Evolutionary conservation across 495 filamentous ascomycete species (phyloP), one percentile per base, ranked within the genome.

Genomic region (Annulohypoxylon bovei): DNA sequence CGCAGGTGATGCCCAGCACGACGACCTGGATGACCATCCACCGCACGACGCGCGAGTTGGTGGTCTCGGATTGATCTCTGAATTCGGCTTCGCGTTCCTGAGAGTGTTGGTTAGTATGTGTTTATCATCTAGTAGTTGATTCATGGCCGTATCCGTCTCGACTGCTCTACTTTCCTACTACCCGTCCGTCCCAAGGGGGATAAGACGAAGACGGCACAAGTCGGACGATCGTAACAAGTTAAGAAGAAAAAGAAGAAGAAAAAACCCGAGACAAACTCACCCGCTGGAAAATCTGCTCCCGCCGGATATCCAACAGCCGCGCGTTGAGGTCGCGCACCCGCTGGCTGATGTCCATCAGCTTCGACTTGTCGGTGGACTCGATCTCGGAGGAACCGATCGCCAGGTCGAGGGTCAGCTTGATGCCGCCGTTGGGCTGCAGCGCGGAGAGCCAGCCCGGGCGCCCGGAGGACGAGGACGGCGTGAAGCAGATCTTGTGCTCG

Each of bases 41-140:
- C 62, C 93, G 89, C 23, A 99, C 91, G 54, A 98, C 95, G 73
- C 95, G 89, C 22, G 89, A 88, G 82, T 99, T 99, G 59, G 94
- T 98, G 44, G 88, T 85, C 78, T 99, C 95, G 54, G 93, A 97
- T 76, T 98, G 95, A 79, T 99, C 95, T 79, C 95, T 87, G 87
- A 99, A 99, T 77, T 98, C 95, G 71, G 93, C 93, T 79, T 99
- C 95, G 53, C 96, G 93, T 86, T 98, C 95, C 94, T 98, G 58
- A 69, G 25, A 39, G 49, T 44, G 42, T 56, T 49, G 3, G 66
- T 66, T 56, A 73, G 69, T 42, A 52, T 27, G 35, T 35, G n/a
- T 58, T 42, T 42, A 4, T 7, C 20, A 20, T 35, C 3, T 6
- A 18, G 16, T 42, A 20, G 3, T 6, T 0, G 12, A 16, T 40